These are phyloP conservation scores for Yamadazyma sp. DNA, from an alignment of 1,139 yeast genomes.

Conservation along the genomic window DNA sequence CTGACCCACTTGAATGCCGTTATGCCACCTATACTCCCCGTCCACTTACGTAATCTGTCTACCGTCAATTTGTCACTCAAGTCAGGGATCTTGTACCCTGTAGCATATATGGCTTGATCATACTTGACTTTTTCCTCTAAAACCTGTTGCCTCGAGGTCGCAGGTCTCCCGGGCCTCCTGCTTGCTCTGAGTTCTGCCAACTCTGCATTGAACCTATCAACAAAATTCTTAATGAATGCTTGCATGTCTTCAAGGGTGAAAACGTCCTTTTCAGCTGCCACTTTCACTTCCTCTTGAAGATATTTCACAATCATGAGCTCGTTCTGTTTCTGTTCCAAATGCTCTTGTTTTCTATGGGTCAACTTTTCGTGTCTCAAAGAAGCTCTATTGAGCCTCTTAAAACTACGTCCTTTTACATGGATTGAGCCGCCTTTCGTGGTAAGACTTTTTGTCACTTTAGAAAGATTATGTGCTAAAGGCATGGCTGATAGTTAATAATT, in stretches of 20 bases:
- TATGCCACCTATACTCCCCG: conserved; percentile 80
- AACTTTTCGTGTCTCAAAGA: conserved; percentile 76
- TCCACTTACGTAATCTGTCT: conserved; percentile 65
- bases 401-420: conserved; percentile 88
- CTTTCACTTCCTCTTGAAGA: conserved; percentile 61
- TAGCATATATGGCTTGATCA: conserved; percentile 59
- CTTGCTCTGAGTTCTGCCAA: conserved; percentile 53
- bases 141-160: conserved; percentile 64
- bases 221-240: conserved; percentile 58
- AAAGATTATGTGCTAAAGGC: conserved; percentile 77
- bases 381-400: conserved; percentile 83
- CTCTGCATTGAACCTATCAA: conserved; percentile 75
- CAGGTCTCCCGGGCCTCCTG: conserved; percentile 88
- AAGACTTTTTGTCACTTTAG: conserved; percentile 67
- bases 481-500: conserved; percentile 32
- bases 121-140: conserved; percentile 61
- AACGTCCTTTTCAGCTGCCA: conserved; percentile 37
- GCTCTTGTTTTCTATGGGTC: conserved; percentile 53
- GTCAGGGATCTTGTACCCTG: conserved; percentile 79
- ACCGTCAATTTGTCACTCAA: conserved; percentile 62
- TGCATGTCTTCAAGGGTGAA: conserved; percentile 62
- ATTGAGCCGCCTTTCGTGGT: conserved; percentile 55
- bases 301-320: conserved; percentile 59
- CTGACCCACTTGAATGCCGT: conserved; percentile 53
- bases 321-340: conserved; percentile 58